Percentiles rank a stretch among this genome's conserved stretches.
These are phyloP conservation scores for Lachancea sp. DNA, from an alignment of 805 yeast species.

Conservation along the genomic window DNA sequence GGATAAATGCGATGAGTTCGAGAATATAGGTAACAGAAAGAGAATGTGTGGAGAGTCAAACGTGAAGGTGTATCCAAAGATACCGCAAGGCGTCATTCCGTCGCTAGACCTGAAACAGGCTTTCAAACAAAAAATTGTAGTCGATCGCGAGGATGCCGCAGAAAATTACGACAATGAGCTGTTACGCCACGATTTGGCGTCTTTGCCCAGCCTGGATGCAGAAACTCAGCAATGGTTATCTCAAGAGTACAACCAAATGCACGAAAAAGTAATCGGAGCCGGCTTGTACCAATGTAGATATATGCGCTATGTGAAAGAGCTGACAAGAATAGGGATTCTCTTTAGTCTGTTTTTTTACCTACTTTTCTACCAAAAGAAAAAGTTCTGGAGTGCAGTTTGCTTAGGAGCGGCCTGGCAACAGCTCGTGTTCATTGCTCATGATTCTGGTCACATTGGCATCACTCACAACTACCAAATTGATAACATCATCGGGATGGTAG, in stretches of 20 bases:
- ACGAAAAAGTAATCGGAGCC: constrained; percentile 44
- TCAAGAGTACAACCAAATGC: constrained; percentile 53
- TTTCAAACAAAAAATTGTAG: constrained; percentile 32
- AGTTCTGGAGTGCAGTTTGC: constrained; percentile 51
- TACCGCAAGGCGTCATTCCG: constrained; percentile 44
- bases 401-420: constrained; percentile 87
- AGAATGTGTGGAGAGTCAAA: constrained; percentile 38
- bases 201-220: constrained; percentile 60
- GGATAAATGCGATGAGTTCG: constrained; percentile 3
- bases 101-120: constrained; percentile 33
- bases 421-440: constrained; percentile 80
- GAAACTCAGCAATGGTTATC: constrained; percentile 56
- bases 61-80: constrained; percentile 42
- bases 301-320: constrained; percentile 64
- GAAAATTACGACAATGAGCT: constrained; percentile 52
- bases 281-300: constrained; percentile 72
- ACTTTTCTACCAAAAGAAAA: constrained; percentile 38
- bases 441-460: constrained; percentile 80
- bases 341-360: constrained; percentile 45
- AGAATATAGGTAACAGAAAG: constrained; percentile 2
- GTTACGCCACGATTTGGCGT: constrained; percentile 48
- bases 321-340: constrained; percentile 50
- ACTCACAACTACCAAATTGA: constrained; percentile 76
- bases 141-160: constrained; percentile 50
- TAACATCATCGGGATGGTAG: constrained; percentile 61